Evolutionary conservation across 1,284 basidiomycete species (phyloP).

Genomic region (Cystobasidiaceae sp.): DNA sequence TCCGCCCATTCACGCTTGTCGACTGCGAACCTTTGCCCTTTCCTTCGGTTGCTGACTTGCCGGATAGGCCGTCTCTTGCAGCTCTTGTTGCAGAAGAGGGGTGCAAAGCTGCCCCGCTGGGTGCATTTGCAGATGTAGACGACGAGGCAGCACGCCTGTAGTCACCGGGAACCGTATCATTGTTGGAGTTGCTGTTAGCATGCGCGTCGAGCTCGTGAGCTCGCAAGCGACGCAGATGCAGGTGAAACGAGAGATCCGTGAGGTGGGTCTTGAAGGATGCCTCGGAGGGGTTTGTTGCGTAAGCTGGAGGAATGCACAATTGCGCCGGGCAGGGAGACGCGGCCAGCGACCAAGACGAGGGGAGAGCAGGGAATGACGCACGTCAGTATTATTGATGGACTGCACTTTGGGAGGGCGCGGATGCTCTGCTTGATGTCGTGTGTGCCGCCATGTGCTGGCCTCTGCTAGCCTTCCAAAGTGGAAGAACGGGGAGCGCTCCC

Average conservation of each 20-base stretch:
- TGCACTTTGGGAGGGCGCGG: no score
- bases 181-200: conserved; percentile 44
- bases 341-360: no score
- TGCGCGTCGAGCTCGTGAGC: conserved; percentile 51
- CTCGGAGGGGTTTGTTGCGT: conserved; percentile 88
- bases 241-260: conserved; percentile 89
- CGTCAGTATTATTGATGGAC: no score
- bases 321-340: no score
- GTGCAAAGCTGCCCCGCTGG: not conserved
- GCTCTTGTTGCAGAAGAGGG: not conserved
- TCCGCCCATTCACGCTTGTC: no score
- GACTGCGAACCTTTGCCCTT: no score
- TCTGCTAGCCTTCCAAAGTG: no score
- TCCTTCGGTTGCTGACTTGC: no score
- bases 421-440: no score
- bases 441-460: no score
- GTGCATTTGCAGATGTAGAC: not conserved
- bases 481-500: no score
- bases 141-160: conserved; percentile 34
- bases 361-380: no score
- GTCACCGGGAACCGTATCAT: conserved; percentile 48
- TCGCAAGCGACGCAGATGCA: conserved; percentile 82
- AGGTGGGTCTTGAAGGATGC: conserved; percentile 86
- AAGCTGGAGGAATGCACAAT: conserved; percentile 63
- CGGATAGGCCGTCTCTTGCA: not conserved